A percentile compares a stretch with the other conserved stretches of the same genome.
Conservation (phyloP, 768 basidiomycete genomes). For the Suillus ampliporus region DNA sequence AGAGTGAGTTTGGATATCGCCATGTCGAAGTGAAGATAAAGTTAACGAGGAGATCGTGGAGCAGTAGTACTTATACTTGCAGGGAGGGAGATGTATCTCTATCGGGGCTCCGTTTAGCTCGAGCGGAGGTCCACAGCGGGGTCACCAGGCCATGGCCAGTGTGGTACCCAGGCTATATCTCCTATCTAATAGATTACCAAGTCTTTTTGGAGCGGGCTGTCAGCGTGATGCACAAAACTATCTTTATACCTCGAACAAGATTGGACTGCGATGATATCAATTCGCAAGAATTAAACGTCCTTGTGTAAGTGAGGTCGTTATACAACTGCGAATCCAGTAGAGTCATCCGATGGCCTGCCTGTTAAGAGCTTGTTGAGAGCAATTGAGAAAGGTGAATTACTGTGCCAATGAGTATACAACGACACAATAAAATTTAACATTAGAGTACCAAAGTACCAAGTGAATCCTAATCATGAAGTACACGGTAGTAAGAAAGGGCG, state of each 20-base stretch:
- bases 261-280: not conserved
- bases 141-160: not conserved
- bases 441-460: too few species aligned
- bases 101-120: too few species aligned
- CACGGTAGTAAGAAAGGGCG: too few species aligned
- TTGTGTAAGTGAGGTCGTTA: too few species aligned
- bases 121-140: not conserved
- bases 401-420: not conserved
- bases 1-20: constrained; percentile 34
- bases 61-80: constrained; percentile 5
- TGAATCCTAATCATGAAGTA: too few species aligned
- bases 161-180: not conserved
- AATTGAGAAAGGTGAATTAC: not conserved
- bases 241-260: not conserved
- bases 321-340: not conserved
- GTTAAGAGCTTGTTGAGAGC: too few species aligned
- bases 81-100: not conserved
- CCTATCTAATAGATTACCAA: not conserved
- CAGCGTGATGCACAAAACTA: not conserved
- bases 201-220: not conserved
- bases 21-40: constrained; percentile 18
- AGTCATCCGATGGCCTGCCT: not conserved
- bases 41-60: not conserved
- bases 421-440: too few species aligned
- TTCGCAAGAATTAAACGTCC: not conserved